phyloP scores from a whole-genome alignment of 2,329 filamentous ascomycete genomes.

The Cercospora sp. region DNA sequence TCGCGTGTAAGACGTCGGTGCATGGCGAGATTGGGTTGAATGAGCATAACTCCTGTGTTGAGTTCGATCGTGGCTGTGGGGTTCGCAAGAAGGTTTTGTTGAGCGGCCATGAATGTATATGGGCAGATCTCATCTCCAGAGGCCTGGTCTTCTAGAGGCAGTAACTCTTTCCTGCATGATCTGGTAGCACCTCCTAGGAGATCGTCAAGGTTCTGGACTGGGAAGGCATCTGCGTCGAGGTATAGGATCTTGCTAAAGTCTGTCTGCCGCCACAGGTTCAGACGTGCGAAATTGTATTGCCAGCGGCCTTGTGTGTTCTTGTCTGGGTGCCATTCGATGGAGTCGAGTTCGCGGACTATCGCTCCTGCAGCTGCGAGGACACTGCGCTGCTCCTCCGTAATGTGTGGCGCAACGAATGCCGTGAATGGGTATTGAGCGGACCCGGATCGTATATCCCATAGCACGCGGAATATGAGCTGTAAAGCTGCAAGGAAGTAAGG shows the following conservation, averaged over 20 bases:
- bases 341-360: conserved; percentile 25
- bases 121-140: conserved; percentile 20
- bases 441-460: conserved; percentile 26
- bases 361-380: conserved; percentile 25
- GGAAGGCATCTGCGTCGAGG: conserved; percentile 72
- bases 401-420: conserved; percentile 28
- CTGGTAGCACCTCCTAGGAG: conserved; percentile 20
- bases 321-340: conserved; percentile 24
- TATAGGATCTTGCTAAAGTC: conserved; percentile 91
- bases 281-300: conserved; percentile 72
- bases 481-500: conserved; percentile 28
- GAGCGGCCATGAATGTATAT: conserved; percentile 21
- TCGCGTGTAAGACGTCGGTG: conserved; percentile 23
- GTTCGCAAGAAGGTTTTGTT: conserved; percentile 16
- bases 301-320: conserved; percentile 19
- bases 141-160: conserved; percentile 25
- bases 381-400: conserved; percentile 22
- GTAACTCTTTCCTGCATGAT: conserved; percentile 21
- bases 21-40: conserved; percentile 27
- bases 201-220: conserved; percentile 26
- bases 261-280: conserved; percentile 84
- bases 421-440: conserved; percentile 25
- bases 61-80: conserved; percentile 16
- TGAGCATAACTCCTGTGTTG: conserved; percentile 26
- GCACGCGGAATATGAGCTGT: conserved; percentile 25